phyloP scores from a whole-genome alignment of 2,329 filamentous ascomycete genomes.

The Elsinoe batatas region DNA sequence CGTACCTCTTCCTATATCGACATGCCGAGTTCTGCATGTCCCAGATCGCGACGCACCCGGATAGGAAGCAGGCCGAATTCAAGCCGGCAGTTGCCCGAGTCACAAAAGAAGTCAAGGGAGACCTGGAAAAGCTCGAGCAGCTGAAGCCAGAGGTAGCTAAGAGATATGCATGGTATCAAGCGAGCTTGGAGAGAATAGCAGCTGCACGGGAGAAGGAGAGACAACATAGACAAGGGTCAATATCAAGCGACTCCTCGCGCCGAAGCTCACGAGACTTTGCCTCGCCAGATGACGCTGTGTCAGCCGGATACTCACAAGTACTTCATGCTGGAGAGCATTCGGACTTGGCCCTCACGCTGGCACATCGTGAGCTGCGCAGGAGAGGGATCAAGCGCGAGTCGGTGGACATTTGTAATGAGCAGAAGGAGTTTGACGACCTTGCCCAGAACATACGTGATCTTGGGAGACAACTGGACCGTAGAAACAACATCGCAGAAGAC shows the following conservation, averaged over 20 bases:
- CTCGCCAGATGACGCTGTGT: conserved; percentile 12
- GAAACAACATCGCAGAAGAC: neutral
- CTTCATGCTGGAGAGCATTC: conserved; percentile 62
- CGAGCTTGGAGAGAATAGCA: conserved; percentile 36
- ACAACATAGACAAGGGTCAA: conserved; percentile 14
- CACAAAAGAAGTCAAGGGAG: conserved; percentile 51
- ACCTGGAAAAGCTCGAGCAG: conserved; percentile 62
- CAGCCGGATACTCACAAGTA: conserved; percentile 16
- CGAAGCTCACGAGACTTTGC: conserved; percentile 14
- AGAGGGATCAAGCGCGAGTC: conserved; percentile 38
- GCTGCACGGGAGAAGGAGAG: conserved; percentile 20
- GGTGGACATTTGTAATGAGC: neutral
- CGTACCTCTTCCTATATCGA: conserved; percentile 84
- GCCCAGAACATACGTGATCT: conserved; percentile 8
- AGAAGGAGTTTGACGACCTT: conserved; percentile 11
- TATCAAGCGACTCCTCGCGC: conserved; percentile 4
- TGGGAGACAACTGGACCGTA: conserved; percentile 6
- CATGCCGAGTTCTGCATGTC: conserved; percentile 78
- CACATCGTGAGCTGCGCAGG: conserved; percentile 59
- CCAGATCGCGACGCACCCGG: conserved; percentile 64
- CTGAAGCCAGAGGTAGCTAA: conserved; percentile 70
- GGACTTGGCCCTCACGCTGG: conserved; percentile 66
- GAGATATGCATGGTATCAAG: conserved; percentile 58
- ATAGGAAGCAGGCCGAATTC: conserved; percentile 56
- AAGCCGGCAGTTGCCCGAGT: conserved; percentile 45